Evolutionary conservation across 331 rosid genomes (phyloP), one percentile per base, ranked within the genome.

Genomic region (Phaseolus coccineus): DNA sequence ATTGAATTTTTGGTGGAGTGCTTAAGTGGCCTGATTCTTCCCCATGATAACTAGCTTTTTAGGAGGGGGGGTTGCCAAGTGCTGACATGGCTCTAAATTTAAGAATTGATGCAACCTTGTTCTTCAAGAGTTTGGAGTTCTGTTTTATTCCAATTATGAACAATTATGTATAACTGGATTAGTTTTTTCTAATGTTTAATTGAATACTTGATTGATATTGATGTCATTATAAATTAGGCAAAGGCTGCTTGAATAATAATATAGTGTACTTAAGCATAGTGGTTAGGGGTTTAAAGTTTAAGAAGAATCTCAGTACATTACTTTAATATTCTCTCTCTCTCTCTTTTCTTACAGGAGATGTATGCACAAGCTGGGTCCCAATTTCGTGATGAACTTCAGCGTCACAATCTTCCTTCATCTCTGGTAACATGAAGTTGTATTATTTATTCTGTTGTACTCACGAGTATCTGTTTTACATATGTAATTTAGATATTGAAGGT

Each of bases 381-480:
- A 78, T 93, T 96, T 81, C 96, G 95, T 22, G 99, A 93, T 65
- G 99, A 96, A 79, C 93, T 96, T 82, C 96, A 91, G 77, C 92
- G 99, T 69, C 91, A 93, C 84, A 85, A 89, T 77, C 96, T 96
- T 77, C 97, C 99, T 73, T 77, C 89, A 25, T 89, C 93, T 68
- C 81, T 91, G 99, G 99, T 96, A 85, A 81, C 24, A 71, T 51
- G 47, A 33, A 37, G 44, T 77, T 48, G 74, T 51, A 44, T 79
- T 47, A 35, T 61, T 65, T 67, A 42, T 8, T 4, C 52, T 47
- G 33, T 57, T 78, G 19, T 83, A 48, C 63, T 47, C 44, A 48
- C 14, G 3, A 48, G 72, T 33, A 28, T 8, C 52, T 16, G 4
- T 53, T 72, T 56, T 58, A 67, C 62, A 48, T 58, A 35, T 74